A percentile compares a stretch with the other conserved stretches of the same genome.
Evolutionary conservation across 371 early-diverging fungal genomes (phyloP).

Genomic region (Blastocladiella emersonii): DNA sequence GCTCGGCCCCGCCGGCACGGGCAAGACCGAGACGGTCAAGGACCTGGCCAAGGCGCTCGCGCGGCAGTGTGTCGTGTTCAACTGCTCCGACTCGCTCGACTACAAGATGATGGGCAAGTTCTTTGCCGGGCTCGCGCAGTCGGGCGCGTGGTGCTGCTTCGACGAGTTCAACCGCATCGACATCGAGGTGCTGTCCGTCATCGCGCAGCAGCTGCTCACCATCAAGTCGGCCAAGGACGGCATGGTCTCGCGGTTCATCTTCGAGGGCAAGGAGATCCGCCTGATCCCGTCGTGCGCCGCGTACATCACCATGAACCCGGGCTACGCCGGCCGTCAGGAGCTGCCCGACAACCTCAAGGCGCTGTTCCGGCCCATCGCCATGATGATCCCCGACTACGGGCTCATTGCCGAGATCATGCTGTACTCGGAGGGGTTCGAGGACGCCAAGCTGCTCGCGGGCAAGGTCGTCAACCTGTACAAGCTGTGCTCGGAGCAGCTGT

Average conservation of each 20-base stretch:
- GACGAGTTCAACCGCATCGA: slow-evolving; percentile 54
- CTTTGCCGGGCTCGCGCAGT: slow-evolving; percentile 42
- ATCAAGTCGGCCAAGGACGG: slow-evolving; percentile 39
- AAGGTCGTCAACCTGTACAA: slow-evolving; percentile 45
- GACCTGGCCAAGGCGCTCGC: slow-evolving; percentile 48
- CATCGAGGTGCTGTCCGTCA: slow-evolving; percentile 39
- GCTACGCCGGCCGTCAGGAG: slow-evolving; percentile 43
- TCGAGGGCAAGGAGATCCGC: slow-evolving; percentile 41
- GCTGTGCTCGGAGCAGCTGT: slow-evolving; percentile 41
- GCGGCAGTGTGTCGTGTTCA: slow-evolving; percentile 42
- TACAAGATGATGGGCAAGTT: slow-evolving; percentile 48
- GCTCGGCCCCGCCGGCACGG: slow-evolving; percentile 43
- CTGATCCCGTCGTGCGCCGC: slow-evolving; percentile 39
- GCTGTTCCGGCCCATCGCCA: slow-evolving; percentile 41
- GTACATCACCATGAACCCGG: slow-evolving; percentile 48
- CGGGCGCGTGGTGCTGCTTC: slow-evolving; percentile 45
- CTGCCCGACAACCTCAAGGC: slow-evolving; percentile 44
- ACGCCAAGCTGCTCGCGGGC: slow-evolving; percentile 34
- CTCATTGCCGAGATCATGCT: slow-evolving; percentile 46
- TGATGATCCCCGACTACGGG: slow-evolving; percentile 49
- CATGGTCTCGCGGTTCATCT: slow-evolving; percentile 31
- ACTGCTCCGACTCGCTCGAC: slow-evolving; percentile 45
- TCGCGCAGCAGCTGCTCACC: slow-evolving; percentile 42
- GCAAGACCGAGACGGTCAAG: slow-evolving; percentile 52
- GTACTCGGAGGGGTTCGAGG: slow-evolving; percentile 43